phyloP scores from a whole-genome alignment of 805 yeast species.

The Suhomyces emberorum region DNA sequence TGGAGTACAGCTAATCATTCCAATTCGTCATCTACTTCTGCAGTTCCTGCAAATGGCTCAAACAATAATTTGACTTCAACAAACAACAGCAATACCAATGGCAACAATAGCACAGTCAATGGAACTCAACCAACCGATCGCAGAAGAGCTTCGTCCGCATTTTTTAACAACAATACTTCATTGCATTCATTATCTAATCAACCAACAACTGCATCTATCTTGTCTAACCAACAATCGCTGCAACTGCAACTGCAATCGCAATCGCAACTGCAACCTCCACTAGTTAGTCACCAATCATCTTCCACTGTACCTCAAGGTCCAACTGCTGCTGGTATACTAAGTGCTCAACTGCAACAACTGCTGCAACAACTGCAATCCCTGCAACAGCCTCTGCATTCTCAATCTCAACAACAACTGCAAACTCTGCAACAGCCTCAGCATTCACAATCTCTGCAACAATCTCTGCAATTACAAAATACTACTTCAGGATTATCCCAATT shows the following conservation, averaged over 20 bases:
- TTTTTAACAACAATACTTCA: constrained; percentile 36
- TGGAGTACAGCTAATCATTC: constrained; percentile 26
- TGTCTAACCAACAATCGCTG: constrained; percentile 1
- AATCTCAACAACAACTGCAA: constrained; percentile 7
- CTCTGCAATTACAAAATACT: constrained; percentile 1
- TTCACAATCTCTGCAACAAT: neutral
- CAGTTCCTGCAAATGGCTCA: neutral
- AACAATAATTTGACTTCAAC: neutral
- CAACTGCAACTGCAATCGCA: constrained; percentile 8
- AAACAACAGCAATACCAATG: constrained; percentile 2
- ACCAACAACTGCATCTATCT: neutral
- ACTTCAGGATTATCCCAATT: constrained; percentile 3
- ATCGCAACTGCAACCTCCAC: constrained; percentile 9
- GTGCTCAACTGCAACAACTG: constrained; percentile 8
- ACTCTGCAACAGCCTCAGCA: neutral
- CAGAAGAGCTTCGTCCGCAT: constrained; percentile 53
- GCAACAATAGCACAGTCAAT: neutral
- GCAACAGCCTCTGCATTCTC: constrained; percentile 8
- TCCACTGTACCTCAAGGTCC: constrained; percentile 10
- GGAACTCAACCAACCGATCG: constrained; percentile 25
- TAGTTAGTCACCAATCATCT: neutral
- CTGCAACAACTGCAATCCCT: constrained; percentile 4
- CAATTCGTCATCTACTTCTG: constrained; percentile 4
- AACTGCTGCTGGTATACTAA: constrained; percentile 9
- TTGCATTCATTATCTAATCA: constrained; percentile 5